Base-by-base conservation (phyloP, 2,329 filamentous ascomycete species). In the Cercospora zeae-maydis region DNA sequence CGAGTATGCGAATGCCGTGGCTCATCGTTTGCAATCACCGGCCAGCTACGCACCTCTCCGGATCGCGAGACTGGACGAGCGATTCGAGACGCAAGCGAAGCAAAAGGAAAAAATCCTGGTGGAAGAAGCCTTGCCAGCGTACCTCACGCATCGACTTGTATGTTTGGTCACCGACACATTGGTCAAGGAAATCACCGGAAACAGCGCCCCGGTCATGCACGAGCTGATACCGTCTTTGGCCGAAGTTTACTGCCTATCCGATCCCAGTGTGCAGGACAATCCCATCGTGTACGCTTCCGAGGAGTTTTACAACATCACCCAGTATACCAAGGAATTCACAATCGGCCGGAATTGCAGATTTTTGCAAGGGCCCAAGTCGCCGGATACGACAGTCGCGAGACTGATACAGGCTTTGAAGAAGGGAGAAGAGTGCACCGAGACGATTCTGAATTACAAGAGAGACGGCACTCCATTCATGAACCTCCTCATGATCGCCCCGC, bases 321-420 rank as follows among this genome's bases (percentile, higher is more conserved):
- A 78, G 42, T 81, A 80, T 63, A 74, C 75, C 19, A 72, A 70
- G 30, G 78, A 80, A 39, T 76, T 79, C 63, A 74, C 76, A 10
- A 76, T 81, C 42, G 78, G 78, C 9, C 72, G 75, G 14, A 81
- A 80, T 58, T 80, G 78, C 64, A 75, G 78, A 24, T 80, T 80
- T 62, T 69, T 80, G 1, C 78, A 80, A 69, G 78, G 78, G 4
- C 73, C 77, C 1, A 74, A 76, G 52, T 75, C 78, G 4, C 74
- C 74, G 4, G 66, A 67, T 62, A 14, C 71, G 2, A 72, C 74
- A 5, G 71, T 79, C 3, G 64, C 67, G 27, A 71, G 79, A 24
- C 57, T 81, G 14, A 71, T 75, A 14, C 70, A 75, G 16, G 75
- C 75, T 2, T 63, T 80, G 9, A 63, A 68, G 10, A 68, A 69